Base-by-base conservation (phyloP, 805 yeast species). In the Saccharomyces kudriavzevii region DNA sequence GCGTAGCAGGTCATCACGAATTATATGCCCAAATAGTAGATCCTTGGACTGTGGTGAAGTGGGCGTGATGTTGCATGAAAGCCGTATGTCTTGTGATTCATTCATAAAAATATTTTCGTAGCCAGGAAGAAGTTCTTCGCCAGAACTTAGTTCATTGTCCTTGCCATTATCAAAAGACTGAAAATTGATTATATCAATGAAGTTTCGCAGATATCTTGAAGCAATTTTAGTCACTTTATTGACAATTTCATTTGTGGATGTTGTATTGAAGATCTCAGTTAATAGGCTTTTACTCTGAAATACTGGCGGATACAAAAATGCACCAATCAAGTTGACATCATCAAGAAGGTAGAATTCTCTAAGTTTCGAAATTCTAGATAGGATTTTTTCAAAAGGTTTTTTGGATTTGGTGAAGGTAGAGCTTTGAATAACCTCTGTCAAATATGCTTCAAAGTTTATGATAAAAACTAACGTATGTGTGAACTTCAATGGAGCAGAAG, bases 281-380 rank as follows among this genome's bases (percentile, higher is more conserved):
- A 55, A 28, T 4, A 53, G 2, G 5, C 30, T 20, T 20, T 43
- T 31, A 29, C 51, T 48, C 10, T 43, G 30, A 5, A 58, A 17
- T 6, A 46, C 22, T 20, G 51, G 17, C 8, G 60, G 60, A 11
- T 47, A 55, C 4, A 58, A 43, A 26, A 54, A 59, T 9, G 54
- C 40, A 3, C 53, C 56, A 22, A 59, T 17, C 22, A 53, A 10
- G 27, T 26, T 30, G n/a, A 51, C 51, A 35, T 54, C 50, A 40
- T 49, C 48, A 4, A 28, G 25, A 17, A 49, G 11, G 3, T 55
- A 24, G 14, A 11, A 14, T 30, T 26, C 45, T 27, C 48, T 53
- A 35, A 40, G 46, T 9, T 43, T 31, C 8, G 9, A 13, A 14
- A 55, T 30, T 3, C 24, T 26, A 3, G 27, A 6, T 26, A 54